Evolutionary conservation across 140 eudicot species (phyloP).

Genomic region (Cichorium intybus): DNA sequence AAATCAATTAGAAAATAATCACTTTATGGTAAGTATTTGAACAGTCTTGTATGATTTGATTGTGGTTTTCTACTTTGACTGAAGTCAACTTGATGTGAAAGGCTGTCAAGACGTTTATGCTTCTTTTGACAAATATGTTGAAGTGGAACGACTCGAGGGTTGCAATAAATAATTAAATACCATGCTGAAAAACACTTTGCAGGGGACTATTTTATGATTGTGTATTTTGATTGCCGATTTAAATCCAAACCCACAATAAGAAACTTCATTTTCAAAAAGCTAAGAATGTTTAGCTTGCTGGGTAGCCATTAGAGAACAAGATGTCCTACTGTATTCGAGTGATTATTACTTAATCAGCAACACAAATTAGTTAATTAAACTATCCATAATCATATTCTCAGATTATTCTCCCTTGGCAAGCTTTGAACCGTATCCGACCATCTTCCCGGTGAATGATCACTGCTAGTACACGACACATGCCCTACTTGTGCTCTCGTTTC

Average conservation of each 20-base stretch:
- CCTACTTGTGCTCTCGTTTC: slow-evolving; percentile 63
- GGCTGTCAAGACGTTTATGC: too few species aligned
- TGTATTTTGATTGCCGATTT: slow-evolving; percentile 29
- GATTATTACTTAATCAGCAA: slow-evolving; percentile 7
- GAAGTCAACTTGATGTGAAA: too few species aligned
- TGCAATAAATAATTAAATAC: too few species aligned
- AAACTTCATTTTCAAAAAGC: slow-evolving; percentile 20
- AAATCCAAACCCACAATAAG: slow-evolving; percentile 23
- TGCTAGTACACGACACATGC: slow-evolving; percentile 74
- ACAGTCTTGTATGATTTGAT: too few species aligned
- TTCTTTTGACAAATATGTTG: too few species aligned
- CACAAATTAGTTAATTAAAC: neutral
- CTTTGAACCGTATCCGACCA: slow-evolving; percentile 98
- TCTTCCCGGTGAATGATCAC: slow-evolving; percentile 94
- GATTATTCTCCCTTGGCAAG: slow-evolving; percentile 67
- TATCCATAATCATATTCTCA: slow-evolving; percentile 50
- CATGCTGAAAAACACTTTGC: slow-evolving; percentile 13
- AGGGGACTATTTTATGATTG: slow-evolving; percentile 11
- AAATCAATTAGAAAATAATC: too few species aligned
- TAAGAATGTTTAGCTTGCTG: slow-evolving; percentile 27
- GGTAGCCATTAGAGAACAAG: slow-evolving; percentile 13
- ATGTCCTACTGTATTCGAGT: slow-evolving; percentile 14
- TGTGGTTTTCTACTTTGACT: too few species aligned
- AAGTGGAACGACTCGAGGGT: too few species aligned
- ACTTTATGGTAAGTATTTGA: too few species aligned